Base-by-base conservation (phyloP, 768 basidiomycete genomes). In the Serendipita sp. region DNA sequence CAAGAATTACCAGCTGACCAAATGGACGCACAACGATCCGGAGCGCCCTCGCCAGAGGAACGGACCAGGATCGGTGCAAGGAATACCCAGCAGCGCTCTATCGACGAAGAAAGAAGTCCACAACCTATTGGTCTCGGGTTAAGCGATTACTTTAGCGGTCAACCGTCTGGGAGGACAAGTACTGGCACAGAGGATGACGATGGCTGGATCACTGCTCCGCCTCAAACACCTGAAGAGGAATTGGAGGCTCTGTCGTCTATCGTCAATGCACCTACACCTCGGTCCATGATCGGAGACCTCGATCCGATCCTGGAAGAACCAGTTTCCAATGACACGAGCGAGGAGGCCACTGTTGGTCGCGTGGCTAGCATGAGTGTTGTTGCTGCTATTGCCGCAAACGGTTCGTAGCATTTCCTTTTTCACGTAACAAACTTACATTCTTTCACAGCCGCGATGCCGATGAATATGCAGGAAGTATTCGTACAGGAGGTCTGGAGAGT, bases 281-380 rank as follows among this genome's bases (percentile, higher is more conserved):
- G 38, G 16, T 35, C 32, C 35, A 38, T 11, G 8, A 38, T 18
- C 30, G 38, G 58, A 30, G 44, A 18, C 3, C 52, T 18, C 16
- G 65, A 60, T 28, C 38, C 65, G 10, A 65, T 65, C 38, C 18
- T 16, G 13, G 34, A 65, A 18, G 47, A 67, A 30, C 46, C 69
- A 58, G 63, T 65, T 48, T 70, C 72, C 34, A 63, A 76, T 11
- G 78, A 78, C 35, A 78, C 74, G 15, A 76, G 75, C 35, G 83
- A 91, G 68, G 90, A 94, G 71, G 89, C 87, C 13, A 83, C 88
- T 3, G 80, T 91, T 18, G 94, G 94, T 3, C 81, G 91, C 65
- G 77, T 95, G 58, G 89, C 90, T 3, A 91, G 91, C 70, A 92
- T 96, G 91, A 91, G 89, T 71, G 76, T 96, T 62, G 89, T 95